Base-by-base conservation (phyloP, 208 protist species). In the Crithidia sp. region DNA sequence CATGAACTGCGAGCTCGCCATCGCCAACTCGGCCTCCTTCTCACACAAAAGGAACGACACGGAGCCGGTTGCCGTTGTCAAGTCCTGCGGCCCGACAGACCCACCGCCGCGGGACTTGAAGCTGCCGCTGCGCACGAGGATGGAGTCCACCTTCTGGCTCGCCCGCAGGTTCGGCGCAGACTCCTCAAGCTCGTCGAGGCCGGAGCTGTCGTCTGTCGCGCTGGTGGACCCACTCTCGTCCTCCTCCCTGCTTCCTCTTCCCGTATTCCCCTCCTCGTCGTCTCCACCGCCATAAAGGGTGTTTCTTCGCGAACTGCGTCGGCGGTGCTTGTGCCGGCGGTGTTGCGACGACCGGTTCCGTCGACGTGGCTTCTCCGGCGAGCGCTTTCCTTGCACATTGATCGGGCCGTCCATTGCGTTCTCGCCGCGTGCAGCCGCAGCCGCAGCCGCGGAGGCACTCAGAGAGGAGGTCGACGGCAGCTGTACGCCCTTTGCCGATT, bases 41-140 rank as follows among this genome's bases (percentile, higher is more conserved):
- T 78, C 59, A 13, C 52, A 44, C 17, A 78, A 9, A 4, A 78
- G 52, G 49, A 78, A 78, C 2, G 73, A 78, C 43, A 78, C 73
- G 0, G 73, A 78, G 0, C 47, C 62, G 0, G 64, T 41, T 4
- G 52, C 65, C 5, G 43, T n/a, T 7, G 50, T 62, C n/a, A 60
- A 17, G 39, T 68, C 40, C 16, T 53, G 66, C 19, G 37, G 57
- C 4, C 68, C 14, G 6, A 56, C 17, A 39, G 66, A 68, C 28
- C 28, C 28, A 19, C 66, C 59, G 4, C 47, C 49, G 28, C 44
- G 66, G n/a, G 64, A 78, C 0, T 54, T 45, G 44, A 72, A 71
- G 66, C 73, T 72, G 73, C 50, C 72, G 39, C 13, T 41, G 44
- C 60, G 65, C 16, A 67, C 64, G 2, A 78, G 66, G 17, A 78